Percentiles rank a stretch among this genome's conserved stretches.
Conservation (phyloP, 73 alveolate genomes). For the Blepharisma stoltei region DNA sequence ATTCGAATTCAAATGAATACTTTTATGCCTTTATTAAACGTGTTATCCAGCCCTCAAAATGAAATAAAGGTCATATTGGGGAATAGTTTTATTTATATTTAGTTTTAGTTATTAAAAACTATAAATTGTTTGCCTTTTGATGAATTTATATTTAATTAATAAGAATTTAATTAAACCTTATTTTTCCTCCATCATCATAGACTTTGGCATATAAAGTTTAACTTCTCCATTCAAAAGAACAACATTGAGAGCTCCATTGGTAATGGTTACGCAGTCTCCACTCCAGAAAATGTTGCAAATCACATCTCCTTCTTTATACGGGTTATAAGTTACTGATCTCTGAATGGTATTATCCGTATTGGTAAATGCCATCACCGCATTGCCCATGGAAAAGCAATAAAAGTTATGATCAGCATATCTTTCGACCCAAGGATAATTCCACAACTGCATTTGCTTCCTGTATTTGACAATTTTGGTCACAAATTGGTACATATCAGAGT, state of each 20-base stretch:
- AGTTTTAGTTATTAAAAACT: no score
- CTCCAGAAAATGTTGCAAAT: slow-evolving; percentile 50
- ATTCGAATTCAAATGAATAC: no score
- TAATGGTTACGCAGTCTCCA: slow-evolving; percentile 47
- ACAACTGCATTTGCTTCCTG: slow-evolving; percentile 29
- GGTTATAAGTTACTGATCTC: slow-evolving; percentile 3
- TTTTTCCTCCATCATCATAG: no score
- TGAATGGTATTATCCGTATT: slow-evolving; percentile 22
- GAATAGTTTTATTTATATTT: no score
- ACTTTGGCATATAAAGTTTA: slow-evolving; percentile 38
- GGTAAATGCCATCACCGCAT: slow-evolving; percentile 44
- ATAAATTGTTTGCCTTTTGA: no score
- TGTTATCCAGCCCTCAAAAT: no score
- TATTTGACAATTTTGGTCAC: background rate
- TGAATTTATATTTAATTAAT: no score
- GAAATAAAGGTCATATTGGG: no score
- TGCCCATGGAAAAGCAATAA: slow-evolving; percentile 57
- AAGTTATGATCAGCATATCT: slow-evolving; percentile 51
- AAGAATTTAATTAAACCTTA: no score
- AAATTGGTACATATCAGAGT: background rate
- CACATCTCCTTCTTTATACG: slow-evolving; percentile 43
- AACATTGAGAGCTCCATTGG: slow-evolving; percentile 36
- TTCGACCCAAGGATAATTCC: slow-evolving; percentile 30
- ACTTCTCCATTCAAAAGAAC: slow-evolving; percentile 42
- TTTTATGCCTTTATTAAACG: no score